A percentile compares a stretch with the other conserved stretches of the same genome.
phyloP scores from a whole-genome alignment of 148 eudicot genomes.

The Amaranthus hypochondriacus region DNA sequence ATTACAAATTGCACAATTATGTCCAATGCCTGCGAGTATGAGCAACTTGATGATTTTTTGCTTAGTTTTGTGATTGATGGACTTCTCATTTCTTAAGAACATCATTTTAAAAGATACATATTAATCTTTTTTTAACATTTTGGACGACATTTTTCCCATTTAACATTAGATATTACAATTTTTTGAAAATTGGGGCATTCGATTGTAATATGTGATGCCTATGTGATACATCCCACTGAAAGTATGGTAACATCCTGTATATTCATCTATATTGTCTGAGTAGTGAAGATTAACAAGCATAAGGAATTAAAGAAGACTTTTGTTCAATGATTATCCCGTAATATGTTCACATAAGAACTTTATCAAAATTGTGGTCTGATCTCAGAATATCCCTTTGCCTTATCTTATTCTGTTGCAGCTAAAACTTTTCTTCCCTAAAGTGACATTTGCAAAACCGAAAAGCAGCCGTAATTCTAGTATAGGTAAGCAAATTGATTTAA shows the following conservation, averaged over 20 bases:
- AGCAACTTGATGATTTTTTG: not conserved
- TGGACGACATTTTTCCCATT: no score
- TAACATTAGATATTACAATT: no score
- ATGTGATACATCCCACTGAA: not conserved
- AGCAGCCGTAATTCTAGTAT: constrained; percentile 99
- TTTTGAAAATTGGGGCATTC: no score
- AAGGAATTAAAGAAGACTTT: not conserved
- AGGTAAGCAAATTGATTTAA: constrained; percentile 37
- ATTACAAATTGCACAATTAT: no score
- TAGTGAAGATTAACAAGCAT: not conserved
- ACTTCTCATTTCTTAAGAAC: not conserved
- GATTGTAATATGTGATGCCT: not conserved
- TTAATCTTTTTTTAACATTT: no score
- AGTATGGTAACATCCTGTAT: not conserved
- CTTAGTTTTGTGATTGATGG: not conserved
- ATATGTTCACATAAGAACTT: not conserved
- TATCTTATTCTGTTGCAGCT: constrained; percentile 51
- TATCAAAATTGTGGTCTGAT: constrained; percentile 2
- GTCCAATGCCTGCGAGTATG: not conserved
- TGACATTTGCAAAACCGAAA: constrained; percentile 96
- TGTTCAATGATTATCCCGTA: not conserved
- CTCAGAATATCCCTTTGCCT: constrained; percentile 1
- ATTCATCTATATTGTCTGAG: not conserved
- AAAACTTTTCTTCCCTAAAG: constrained; percentile 88
- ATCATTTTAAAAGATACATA: no score